Conservation (phyloP, 1,139 yeast species). For the Geotrichum reessii region DNA sequence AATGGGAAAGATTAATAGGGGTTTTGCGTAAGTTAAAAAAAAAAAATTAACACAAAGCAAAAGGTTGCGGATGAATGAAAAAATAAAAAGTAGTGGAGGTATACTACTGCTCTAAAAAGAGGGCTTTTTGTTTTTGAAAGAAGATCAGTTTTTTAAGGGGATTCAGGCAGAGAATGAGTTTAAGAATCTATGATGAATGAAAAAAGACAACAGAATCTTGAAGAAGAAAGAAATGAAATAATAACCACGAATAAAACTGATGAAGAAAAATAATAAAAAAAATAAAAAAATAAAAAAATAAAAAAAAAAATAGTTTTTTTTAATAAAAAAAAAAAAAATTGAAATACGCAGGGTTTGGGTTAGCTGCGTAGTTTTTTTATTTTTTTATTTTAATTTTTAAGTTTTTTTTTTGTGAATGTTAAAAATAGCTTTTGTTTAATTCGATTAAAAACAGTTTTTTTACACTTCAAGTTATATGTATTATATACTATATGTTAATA, state of each 20-base stretch:
- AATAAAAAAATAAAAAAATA: background rate
- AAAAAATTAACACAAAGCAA: background rate
- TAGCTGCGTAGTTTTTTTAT: background rate
- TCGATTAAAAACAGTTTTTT: too few relatives aligned
- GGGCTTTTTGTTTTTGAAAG: too few relatives aligned
- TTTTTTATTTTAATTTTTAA: too few relatives aligned
- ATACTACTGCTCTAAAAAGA: background rate
- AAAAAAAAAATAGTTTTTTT: background rate
- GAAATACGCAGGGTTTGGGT: background rate
- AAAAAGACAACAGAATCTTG: background rate
- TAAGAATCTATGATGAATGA: background rate
- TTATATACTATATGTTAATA: background rate
- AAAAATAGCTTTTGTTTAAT: background rate
- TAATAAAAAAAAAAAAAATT: background rate
- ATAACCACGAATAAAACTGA: background rate
- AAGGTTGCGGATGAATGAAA: background rate
- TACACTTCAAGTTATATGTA: too few relatives aligned
- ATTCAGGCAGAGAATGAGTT: background rate
- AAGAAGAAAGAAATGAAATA: background rate
- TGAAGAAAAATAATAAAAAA: background rate
- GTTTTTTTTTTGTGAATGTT: background rate
- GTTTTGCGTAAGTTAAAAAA: too few relatives aligned
- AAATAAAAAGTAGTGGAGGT: background rate
- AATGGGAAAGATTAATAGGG: background rate
- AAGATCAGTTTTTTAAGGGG: background rate